A percentile compares a stretch with the other conserved stretches of the same genome.
Conservation (phyloP, 208 protist genomes). For the Novymonas esmeraldas region DNA sequence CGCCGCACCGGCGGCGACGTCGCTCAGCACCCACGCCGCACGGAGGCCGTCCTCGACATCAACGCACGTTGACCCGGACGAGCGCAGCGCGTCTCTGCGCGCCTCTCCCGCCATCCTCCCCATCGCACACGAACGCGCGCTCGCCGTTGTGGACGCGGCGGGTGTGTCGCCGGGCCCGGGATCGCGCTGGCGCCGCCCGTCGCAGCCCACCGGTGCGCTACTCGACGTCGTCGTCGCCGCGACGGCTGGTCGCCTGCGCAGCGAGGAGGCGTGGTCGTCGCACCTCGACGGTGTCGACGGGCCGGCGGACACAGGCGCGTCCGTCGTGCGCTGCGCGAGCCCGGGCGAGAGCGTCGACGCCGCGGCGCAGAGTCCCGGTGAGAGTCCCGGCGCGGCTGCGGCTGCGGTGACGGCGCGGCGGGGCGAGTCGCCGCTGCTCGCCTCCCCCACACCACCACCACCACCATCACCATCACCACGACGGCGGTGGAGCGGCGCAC, state of each 20-base stretch:
- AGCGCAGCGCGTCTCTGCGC: conserved; percentile 6
- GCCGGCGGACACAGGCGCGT: no score
- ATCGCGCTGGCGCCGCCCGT: background rate
- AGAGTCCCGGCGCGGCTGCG: no score
- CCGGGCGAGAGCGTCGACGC: no score
- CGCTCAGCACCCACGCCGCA: conserved; percentile 2
- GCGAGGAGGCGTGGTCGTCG: conserved; percentile 7
- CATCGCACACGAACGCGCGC: no score
- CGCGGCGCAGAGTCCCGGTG: no score
- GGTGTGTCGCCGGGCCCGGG: conserved; percentile 2
- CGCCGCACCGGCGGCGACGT: conserved; percentile 1
- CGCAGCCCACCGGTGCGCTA: conserved; percentile 5
- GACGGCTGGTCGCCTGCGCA: background rate
- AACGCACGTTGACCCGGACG: conserved; percentile 1
- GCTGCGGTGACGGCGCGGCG: no score
- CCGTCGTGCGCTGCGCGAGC: no score
- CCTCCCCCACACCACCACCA: no score
- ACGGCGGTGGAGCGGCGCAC: no score
- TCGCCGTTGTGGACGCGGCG: background rate
- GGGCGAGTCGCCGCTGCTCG: no score
- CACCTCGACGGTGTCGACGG: background rate
- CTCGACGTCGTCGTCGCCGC: background rate
- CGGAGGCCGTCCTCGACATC: conserved; percentile 4
- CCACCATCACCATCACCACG: no score
- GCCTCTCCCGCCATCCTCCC: background rate